These are phyloP conservation scores for Neurospora intermedia DNA, from an alignment of 495 filamentous ascomycete genomes.

Conservation along the genomic window DNA sequence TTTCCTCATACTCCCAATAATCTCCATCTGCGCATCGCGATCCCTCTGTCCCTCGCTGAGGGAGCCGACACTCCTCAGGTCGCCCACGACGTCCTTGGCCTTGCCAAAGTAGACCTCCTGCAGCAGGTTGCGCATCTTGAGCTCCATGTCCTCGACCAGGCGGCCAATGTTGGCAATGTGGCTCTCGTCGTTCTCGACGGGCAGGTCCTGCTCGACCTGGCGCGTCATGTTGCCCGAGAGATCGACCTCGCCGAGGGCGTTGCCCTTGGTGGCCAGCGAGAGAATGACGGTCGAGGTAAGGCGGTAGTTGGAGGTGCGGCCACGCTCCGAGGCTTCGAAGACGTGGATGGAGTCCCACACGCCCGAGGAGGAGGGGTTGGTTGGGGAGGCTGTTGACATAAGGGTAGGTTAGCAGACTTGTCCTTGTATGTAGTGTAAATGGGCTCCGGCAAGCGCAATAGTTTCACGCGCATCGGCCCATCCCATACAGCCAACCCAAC, in stretches of 20 bases:
- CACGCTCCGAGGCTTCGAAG: slow-evolving; percentile 88
- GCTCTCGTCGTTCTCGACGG: slow-evolving; percentile 79
- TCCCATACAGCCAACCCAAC: no score
- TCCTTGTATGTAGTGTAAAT: no score
- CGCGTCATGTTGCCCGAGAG: slow-evolving; percentile 95
- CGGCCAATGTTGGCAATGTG: slow-evolving; percentile 93
- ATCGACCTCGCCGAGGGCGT: slow-evolving; percentile 78
- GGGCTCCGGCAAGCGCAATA: no score
- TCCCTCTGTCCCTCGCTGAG: slow-evolving; percentile 82
- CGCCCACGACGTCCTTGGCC: slow-evolving; percentile 97
- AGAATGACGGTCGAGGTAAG: slow-evolving; percentile 95
- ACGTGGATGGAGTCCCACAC: slow-evolving; percentile 99
- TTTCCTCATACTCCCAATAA: slow-evolving; percentile 67
- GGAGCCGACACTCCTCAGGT: slow-evolving; percentile 79
- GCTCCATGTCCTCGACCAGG: slow-evolving; percentile 98
- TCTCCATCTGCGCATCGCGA: slow-evolving; percentile 76
- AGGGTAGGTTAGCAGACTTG: no score
- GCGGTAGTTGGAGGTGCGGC: slow-evolving; percentile 88
- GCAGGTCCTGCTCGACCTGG: slow-evolving; percentile 83
- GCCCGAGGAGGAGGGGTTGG: slow-evolving; percentile 59
- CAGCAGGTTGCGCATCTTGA: slow-evolving; percentile 97
- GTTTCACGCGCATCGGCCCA: no score
- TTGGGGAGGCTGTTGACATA: slow-evolving; percentile 15
- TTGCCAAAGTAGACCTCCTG: slow-evolving; percentile 99
- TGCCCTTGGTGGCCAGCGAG: slow-evolving; percentile 60